Evolutionary conservation across 1,284 basidiomycete species (phyloP), one percentile per base, ranked within the genome.

Genomic region (Cystobasidium slooffiae): DNA sequence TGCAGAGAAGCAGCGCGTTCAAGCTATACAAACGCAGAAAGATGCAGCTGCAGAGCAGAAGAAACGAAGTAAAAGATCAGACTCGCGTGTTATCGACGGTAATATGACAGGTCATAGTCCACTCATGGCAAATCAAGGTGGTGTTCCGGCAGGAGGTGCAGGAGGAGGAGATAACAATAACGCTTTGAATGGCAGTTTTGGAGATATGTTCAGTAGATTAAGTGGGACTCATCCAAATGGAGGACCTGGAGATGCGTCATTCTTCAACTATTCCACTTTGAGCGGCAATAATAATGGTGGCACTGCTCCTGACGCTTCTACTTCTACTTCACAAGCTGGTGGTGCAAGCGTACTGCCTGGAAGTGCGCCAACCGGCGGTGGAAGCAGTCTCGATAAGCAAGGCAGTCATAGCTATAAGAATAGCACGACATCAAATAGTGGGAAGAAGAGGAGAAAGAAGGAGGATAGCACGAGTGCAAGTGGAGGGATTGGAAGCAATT

Each of bases 1-100:
- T 12, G 74, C 70, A 3, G 68, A 74, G 51, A 75, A 74, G 39
- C 72, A 68, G 7, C 39, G 67, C 3, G 53, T 78, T 14, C 58
- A 58, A 56, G 47, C 66, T 5, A 43, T 44, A 37, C 74, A 75
- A n/a, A 22, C 49, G 12, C 64, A 65, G 31, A 69, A 72, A 24
- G 70, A 73, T 14, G 53, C 51, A 43, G 52, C 51, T 9, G 39
- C 20, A 24, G 65, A 61, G 47, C 39, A 74, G 55, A 68, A 53
- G 59, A 74, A 68, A 55, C 39, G 37, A 18, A 39, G 31, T 6
- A 64, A 72, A 22, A 12, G 51, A 14, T 63, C 63, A 16, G 49
- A 68, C 39, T 56, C 52, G 24, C 55, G 24, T 14, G 55, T 31
- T 31, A 59, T 37, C 51, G 46, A 37, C 39, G 55, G 41, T 12